A percentile compares a stretch with the other conserved stretches of the same genome.
These are phyloP conservation scores for Microdochium bolleyi DNA, from an alignment of 2,329 filamentous ascomycete genomes.

Conservation along the genomic window DNA sequence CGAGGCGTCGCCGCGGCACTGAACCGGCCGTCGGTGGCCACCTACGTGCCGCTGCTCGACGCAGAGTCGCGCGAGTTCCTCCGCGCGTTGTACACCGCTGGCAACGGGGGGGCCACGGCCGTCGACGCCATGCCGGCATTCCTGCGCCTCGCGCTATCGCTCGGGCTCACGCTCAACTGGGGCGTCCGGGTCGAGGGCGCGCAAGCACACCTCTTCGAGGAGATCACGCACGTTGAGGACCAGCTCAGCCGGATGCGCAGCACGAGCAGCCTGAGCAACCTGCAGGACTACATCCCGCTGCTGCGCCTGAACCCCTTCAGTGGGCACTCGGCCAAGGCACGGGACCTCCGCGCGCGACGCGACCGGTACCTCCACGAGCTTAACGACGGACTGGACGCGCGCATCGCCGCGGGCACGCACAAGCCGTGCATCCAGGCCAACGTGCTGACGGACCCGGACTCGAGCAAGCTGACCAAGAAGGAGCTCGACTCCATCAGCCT, in stretches of 20 bases:
- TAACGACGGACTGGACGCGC: slow-evolving; percentile 49
- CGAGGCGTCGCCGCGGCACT: slow-evolving; percentile 59
- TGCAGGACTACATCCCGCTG: slow-evolving; percentile 54
- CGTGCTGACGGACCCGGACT: slow-evolving; percentile 53
- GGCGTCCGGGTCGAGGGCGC: slow-evolving; percentile 53
- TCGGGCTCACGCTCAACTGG: slow-evolving; percentile 59
- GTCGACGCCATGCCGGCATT: slow-evolving; percentile 63
- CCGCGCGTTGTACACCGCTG: slow-evolving; percentile 50
- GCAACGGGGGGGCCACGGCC: slow-evolving; percentile 40
- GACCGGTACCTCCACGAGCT: slow-evolving; percentile 51
- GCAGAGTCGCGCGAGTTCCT: slow-evolving; percentile 56
- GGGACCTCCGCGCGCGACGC: slow-evolving; percentile 51
- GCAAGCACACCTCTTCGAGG: slow-evolving; percentile 49
- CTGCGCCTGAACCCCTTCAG: slow-evolving; percentile 55
- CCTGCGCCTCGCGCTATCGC: slow-evolving; percentile 51
- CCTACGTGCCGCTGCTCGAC: slow-evolving; percentile 55
- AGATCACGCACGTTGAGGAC: slow-evolving; percentile 56
- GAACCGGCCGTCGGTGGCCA: slow-evolving; percentile 56
- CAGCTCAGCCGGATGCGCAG: slow-evolving; percentile 50
- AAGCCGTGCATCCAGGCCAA: slow-evolving; percentile 61
- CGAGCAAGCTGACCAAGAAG: slow-evolving; percentile 48
- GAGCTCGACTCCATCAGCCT: slow-evolving; percentile 59
- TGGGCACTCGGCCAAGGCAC: slow-evolving; percentile 46
- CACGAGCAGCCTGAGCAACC: slow-evolving; percentile 42
- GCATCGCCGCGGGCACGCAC: slow-evolving; percentile 52